Base-by-base conservation (phyloP, 1,284 basidiomycete genomes). In the Cryptococcus sp. region DNA sequence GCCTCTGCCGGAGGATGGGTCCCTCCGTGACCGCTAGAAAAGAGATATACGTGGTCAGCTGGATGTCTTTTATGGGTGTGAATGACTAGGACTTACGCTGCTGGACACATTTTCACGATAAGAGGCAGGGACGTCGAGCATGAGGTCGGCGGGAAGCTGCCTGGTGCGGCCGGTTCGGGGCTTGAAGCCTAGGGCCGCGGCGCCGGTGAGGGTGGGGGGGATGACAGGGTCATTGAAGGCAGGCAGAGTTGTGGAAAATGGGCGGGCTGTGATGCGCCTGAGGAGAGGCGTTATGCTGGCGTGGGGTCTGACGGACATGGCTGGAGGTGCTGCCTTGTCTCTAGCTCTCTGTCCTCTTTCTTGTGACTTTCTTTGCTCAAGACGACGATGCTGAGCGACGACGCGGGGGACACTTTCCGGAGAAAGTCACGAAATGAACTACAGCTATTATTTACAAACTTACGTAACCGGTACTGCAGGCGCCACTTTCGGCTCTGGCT, bases 161-260 rank as follows among this genome's bases (percentile, higher is more conserved):
- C 59, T 45, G 39, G 52, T 46, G 33, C 59, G 50, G 28, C 50
- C 50, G 4, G 51, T 24, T 35, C 52, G 53, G 35, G 48, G 45
- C 11, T 40, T 56, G 50, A 61, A 57, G 8, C 59, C 59, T 12
- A 61, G 44, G 16, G 52, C 59, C 43, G 57, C 55, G 7, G 59
- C 52, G 42, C 49, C 52, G 15, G 37, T 53, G 6, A 56, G 52
- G n/a, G 44, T 46, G 8, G 55, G 55, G 21, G 59, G 59, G 23
- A 56, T 35, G 13, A 44, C 36, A 28, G 28, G 15, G 33, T 15
- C n/a, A 20, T 18, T 23, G 15, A 55, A 37, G 6, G 39, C 52
- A 16, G 45, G 38, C 16, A 46, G 56, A n/a, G 59, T 49, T 18
- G 59, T 52, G 23, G 44, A 36, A 6, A 61, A 20, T 36, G 48